These are phyloP conservation scores for Leishmania tropica DNA, from an alignment of 208 protist species.

Conservation along the genomic window DNA sequence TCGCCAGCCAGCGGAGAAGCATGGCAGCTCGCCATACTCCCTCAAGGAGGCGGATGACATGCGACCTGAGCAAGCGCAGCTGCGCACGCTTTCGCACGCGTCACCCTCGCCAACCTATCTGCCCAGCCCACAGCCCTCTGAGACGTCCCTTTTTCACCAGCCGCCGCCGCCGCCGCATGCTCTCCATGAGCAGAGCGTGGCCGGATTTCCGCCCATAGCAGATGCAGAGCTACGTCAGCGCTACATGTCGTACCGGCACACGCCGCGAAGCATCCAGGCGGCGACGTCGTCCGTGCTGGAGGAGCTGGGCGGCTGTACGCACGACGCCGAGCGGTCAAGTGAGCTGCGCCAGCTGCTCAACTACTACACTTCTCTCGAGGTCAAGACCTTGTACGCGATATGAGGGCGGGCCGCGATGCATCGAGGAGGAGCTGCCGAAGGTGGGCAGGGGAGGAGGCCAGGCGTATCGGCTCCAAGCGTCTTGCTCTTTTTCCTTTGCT, in stretches of 20 bases:
- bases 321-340: constrained; percentile 49
- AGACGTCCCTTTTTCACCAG: not conserved
- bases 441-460: not conserved
- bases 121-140: not conserved
- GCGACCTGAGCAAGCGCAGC: not conserved
- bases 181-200: not conserved
- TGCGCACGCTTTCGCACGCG: not conserved
- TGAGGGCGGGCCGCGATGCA: not conserved
- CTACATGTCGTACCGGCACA: constrained; percentile 30
- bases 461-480: not conserved
- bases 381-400: constrained; percentile 9
- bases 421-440: not conserved
- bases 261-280: constrained; percentile 35
- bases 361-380: constrained; percentile 62
- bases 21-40: not conserved
- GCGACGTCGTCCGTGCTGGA: constrained; percentile 50
- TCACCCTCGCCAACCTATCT: not conserved
- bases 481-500: not conserved
- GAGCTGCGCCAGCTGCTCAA: constrained; percentile 75
- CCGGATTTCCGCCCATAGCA: constrained; percentile 31
- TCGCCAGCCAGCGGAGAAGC: not conserved
- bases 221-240: constrained; percentile 25
- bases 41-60: not conserved
- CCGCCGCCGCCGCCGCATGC: not conserved
- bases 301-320: constrained; percentile 59